Base-by-base conservation (phyloP, 805 yeast species). In the Wickerhamiella dianesei region DNA sequence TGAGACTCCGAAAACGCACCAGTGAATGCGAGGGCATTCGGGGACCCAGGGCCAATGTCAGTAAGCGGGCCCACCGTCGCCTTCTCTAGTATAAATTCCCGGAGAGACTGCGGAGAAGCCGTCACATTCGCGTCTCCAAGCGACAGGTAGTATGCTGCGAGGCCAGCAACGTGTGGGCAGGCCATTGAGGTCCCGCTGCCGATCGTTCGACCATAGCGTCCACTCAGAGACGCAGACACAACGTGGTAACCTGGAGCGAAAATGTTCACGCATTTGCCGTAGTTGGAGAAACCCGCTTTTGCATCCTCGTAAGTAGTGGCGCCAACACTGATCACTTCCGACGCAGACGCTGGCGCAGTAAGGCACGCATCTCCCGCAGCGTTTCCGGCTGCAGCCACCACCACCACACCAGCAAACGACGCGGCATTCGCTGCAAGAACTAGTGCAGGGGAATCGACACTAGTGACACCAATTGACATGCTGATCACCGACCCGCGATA, bases 251-350 rank as follows among this genome's bases (percentile, higher is more conserved):
- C 96, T 46, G 88, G 75, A 1, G 95, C 85, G 63, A 83, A 81
- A 1, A 87, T 65, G 56, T 84, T 83, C 6, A 88, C 94, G 62
- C 96, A 88, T 16, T 70, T 65, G 0, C 96, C 96, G 88, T 89
- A 87, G 57, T 88, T 87, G 13, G 92, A 76, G 59, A 88, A 87
- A 16, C 72, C 58, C 0, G 96, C 92, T 39, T 45, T 68, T 2
- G 69, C 56, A 56, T 85, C 94, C 14, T 72, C 59, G 57, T 82
- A 94, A 58, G 85, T 89, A 45, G 86, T 76, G 2, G 96, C 94
- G 0, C 96, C 96, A 3, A 88, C 95, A 0, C 95, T 80, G 2
- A 85, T 74, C 0, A 88, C 88, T 44, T 67, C 66, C 1, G 66
- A 63, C 0, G 94, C 79, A 22, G 92, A 79, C 0, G 94, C 94